Base-by-base conservation (phyloP, 805 yeast species). In the Saccharomycopsis fibuligera region DNA sequence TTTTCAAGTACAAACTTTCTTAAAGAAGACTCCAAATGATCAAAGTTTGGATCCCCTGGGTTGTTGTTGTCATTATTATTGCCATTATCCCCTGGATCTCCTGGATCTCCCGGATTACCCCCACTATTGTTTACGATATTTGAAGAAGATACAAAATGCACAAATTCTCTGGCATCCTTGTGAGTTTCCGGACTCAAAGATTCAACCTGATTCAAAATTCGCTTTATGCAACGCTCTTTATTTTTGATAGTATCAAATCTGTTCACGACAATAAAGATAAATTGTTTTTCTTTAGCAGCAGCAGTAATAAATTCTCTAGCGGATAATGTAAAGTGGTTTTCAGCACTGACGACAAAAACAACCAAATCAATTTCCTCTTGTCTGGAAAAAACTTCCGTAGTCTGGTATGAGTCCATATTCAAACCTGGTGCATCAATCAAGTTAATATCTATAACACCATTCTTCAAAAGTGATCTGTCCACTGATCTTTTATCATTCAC, bases 311-410 rank as follows among this genome's bases (percentile, higher is more conserved):
- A 95, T 60, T 93, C 99, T 56, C 87, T 83, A 0, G 97, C 98
- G 0, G 96, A 86, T 49, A 89, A 69, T 0, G 99, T 93, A 62
- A 93, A 85, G 61, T 93, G 97, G 60, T 93, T 95, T 60, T 90
- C 98, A 0, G 99, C 95, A 63, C 84, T 86, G 2, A 93, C 96
- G 2, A 95, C 98, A 69, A 93, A 95, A 1, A 93, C 91, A 2
- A 93, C 96, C 56, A 93, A 72, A 63, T 93, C 99, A 54, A 93
- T 93, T 60, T 93, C 99, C 60, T 93, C 98, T 68, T 93, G 98
- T 52, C 97, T 78, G 1, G 96, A 84, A 62, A 91, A 90, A 0
- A 93, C 89, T 60, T 91, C 96, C 1, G 96, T 86, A 0, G 99
- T 93, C 62, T 88, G 96, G 58, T 83, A 84, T 3, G 93, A 86